Conservation (phyloP, 2,329 filamentous ascomycete genomes). For the Hawksworthiomyces lignivorus region DNA sequence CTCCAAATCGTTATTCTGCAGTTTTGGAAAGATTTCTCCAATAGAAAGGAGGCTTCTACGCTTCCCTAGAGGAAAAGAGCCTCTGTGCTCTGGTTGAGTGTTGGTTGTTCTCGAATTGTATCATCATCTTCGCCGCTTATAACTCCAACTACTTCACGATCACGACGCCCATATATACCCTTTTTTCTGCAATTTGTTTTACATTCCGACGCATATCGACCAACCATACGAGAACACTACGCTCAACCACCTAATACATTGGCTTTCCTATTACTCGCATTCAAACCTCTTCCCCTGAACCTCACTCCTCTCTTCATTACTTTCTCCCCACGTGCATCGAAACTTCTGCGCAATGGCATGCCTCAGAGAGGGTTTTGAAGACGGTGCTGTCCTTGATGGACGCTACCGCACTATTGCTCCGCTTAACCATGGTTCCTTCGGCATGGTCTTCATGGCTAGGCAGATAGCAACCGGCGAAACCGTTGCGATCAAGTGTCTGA, state of each 20-base stretch:
- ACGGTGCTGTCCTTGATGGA: constrained; percentile 74
- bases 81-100: constrained; percentile 6
- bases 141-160: constrained; percentile 15
- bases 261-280: constrained; percentile 7
- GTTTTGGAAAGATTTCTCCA: too few relatives aligned
- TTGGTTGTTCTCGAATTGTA: constrained; percentile 10
- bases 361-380: constrained; percentile 72
- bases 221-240: background rate
- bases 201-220: constrained; percentile 7
- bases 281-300: background rate
- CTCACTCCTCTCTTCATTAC: constrained; percentile 15
- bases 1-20: too few relatives aligned
- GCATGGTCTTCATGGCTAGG: constrained; percentile 92
- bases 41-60: constrained; percentile 3
- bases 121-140: constrained; percentile 3
- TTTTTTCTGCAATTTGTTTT: constrained; percentile 19
- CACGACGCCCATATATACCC: constrained; percentile 21
- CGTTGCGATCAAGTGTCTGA: constrained; percentile 94
- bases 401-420: constrained; percentile 88
- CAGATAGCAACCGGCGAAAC: constrained; percentile 68
- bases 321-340: constrained; percentile 10
- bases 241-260: constrained; percentile 1
- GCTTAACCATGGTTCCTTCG: constrained; percentile 97
- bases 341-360: constrained; percentile 58
- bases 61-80: constrained; percentile 13